Conservation (phyloP, 345 rosid species). For the Fremontodendron californicum region DNA sequence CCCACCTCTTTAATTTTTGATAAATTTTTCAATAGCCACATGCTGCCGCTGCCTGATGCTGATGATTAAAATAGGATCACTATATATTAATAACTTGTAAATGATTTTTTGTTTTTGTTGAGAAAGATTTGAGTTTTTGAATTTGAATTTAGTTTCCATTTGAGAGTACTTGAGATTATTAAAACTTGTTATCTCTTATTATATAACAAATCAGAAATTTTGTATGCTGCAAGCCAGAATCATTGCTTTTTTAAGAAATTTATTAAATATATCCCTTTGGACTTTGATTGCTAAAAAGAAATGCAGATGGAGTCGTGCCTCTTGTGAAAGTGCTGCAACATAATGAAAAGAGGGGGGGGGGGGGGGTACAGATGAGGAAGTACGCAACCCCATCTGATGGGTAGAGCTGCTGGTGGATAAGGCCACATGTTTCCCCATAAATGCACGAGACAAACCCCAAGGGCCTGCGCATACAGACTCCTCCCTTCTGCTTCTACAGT, state of each 20-base stretch:
- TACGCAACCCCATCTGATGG: constrained; percentile 12
- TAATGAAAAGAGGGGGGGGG: not conserved
- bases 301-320: not conserved
- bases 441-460: constrained; percentile 37
- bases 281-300: not conserved
- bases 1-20: not conserved
- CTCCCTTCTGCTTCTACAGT: constrained; percentile 33
- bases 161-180: not conserved
- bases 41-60: not conserved
- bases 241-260: not conserved
- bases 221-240: not conserved
- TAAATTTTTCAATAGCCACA: not conserved
- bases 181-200: no score
- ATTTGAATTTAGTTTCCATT: not conserved
- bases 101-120: no score
- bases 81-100: not conserved
- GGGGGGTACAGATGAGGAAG: constrained; percentile 7
- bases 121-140: not conserved
- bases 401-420: constrained; percentile 31
- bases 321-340: not conserved
- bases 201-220: no score
- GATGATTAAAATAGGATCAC: no score
- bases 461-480: constrained; percentile 20
- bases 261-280: not conserved
- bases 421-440: constrained; percentile 50